Evolutionary conservation across 169 alveolate species (phyloP).

Genomic region (Plasmodium adleri): DNA sequence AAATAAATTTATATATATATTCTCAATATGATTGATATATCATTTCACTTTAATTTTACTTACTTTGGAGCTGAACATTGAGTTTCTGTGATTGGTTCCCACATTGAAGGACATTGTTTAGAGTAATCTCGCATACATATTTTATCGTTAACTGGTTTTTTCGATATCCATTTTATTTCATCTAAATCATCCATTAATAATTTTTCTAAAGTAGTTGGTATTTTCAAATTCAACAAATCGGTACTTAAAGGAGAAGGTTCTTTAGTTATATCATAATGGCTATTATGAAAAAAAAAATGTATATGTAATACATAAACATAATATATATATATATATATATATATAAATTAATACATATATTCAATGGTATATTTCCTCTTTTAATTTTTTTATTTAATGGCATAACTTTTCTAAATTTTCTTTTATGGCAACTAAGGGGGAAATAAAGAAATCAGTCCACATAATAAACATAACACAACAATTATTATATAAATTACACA

Average conservation of each 20-base stretch:
- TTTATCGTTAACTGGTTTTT: constrained; percentile 47
- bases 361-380: background rate
- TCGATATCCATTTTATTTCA: constrained; percentile 60
- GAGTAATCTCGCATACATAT: constrained; percentile 68
- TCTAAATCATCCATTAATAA: constrained; percentile 59
- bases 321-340: background rate
- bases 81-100: constrained; percentile 67
- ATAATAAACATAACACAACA: constrained; percentile 3
- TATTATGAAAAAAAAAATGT: background rate
- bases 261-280: constrained; percentile 63
- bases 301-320: background rate
- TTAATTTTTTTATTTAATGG: background rate
- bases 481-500: background rate
- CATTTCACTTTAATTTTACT: background rate
- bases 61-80: constrained; percentile 72
- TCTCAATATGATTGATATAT: background rate
- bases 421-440: constrained; percentile 22
- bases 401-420: constrained; percentile 57
- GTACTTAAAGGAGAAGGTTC: constrained; percentile 43
- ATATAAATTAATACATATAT: too few relatives aligned
- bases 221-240: constrained; percentile 59
- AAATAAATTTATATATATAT: background rate
- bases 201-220: constrained; percentile 41
- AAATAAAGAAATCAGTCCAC: constrained; percentile 5
- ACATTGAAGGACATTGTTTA: constrained; percentile 54